Conservation (phyloP, 495 filamentous ascomycete genomes). For the Hypoxylon fuscum region DNA sequence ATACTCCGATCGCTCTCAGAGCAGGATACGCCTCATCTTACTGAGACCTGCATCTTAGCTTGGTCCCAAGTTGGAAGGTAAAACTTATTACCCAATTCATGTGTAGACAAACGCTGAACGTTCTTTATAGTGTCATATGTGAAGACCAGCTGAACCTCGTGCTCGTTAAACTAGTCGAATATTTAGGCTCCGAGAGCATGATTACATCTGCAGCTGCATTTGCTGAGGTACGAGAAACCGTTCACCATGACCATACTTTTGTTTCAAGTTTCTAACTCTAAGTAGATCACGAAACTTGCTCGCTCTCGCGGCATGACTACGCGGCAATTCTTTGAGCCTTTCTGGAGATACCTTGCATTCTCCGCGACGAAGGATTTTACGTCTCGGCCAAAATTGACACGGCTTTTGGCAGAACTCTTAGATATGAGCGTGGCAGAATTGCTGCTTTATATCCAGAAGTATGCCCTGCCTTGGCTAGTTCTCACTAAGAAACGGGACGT, state of each 20-base stretch:
- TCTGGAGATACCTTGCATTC: slow-evolving; percentile 84
- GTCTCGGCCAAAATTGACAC: slow-evolving; percentile 80
- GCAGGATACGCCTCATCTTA: slow-evolving; percentile 66
- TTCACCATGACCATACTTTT: background rate
- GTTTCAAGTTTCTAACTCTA: slow-evolving; percentile 2
- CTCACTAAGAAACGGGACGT: slow-evolving; percentile 78
- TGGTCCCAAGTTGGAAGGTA: slow-evolving; percentile 82
- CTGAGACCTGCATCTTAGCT: slow-evolving; percentile 86
- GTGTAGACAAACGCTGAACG: slow-evolving; percentile 7
- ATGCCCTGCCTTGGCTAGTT: slow-evolving; percentile 87
- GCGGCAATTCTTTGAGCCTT: slow-evolving; percentile 78
- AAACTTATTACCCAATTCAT: slow-evolving; percentile 7
- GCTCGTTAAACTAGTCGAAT: slow-evolving; percentile 82
- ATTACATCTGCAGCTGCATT: slow-evolving; percentile 81
- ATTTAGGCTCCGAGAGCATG: slow-evolving; percentile 82
- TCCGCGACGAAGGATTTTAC: slow-evolving; percentile 82
- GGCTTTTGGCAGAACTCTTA: slow-evolving; percentile 80
- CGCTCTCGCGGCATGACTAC: slow-evolving; percentile 66
- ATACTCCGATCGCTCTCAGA: slow-evolving; percentile 76
- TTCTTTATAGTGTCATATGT: slow-evolving; percentile 35
- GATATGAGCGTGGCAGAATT: slow-evolving; percentile 76
- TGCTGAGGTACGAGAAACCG: slow-evolving; percentile 68
- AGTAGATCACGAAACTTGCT: slow-evolving; percentile 68
- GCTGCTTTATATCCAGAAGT: slow-evolving; percentile 76
- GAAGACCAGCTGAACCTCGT: slow-evolving; percentile 88